These are phyloP conservation scores for Fonsecaea erecta DNA, from an alignment of 2,329 filamentous ascomycete genomes.

Conservation along the genomic window DNA sequence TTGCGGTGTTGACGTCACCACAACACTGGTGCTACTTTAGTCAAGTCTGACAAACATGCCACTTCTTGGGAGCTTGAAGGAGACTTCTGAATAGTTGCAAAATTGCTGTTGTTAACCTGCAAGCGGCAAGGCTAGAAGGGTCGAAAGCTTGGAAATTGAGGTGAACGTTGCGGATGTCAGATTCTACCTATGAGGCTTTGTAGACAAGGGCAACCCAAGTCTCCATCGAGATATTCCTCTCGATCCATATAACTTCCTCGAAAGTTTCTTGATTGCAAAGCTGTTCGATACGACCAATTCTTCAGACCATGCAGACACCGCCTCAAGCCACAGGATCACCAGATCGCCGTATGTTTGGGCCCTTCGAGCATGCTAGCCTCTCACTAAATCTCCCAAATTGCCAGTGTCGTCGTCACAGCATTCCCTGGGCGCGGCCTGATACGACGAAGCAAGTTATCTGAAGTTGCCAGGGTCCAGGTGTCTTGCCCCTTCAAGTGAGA, in stretches of 20 bases:
- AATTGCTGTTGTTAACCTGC: neutral
- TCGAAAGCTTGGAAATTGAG: neutral
- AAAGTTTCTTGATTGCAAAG: neutral
- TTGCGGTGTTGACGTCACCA: neutral
- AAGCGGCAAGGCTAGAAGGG: too few relatives aligned
- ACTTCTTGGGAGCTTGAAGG: neutral
- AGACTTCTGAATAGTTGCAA: neutral
- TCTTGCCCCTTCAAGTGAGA: slow-evolving; percentile 4
- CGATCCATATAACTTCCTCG: neutral
- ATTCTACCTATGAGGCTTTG: neutral
- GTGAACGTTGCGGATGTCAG: neutral
- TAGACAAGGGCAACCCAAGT: neutral
- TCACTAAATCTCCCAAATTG: slow-evolving; percentile 7
- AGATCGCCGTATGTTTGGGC: neutral
- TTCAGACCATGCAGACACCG: neutral
- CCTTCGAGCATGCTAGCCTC: neutral
- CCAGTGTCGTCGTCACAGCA: slow-evolving; percentile 25
- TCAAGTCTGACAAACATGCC: neutral
- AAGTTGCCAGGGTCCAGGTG: slow-evolving; percentile 6
- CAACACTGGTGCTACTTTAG: neutral
- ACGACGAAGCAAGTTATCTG: neutral
- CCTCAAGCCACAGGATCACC: slow-evolving; percentile 21
- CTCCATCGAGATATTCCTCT: neutral
- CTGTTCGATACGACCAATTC: neutral
- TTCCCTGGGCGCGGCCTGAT: neutral